These are phyloP conservation scores for Saccharomyces hybrid DNA, from an alignment of 1,139 yeast species.

Conservation along the genomic window DNA sequence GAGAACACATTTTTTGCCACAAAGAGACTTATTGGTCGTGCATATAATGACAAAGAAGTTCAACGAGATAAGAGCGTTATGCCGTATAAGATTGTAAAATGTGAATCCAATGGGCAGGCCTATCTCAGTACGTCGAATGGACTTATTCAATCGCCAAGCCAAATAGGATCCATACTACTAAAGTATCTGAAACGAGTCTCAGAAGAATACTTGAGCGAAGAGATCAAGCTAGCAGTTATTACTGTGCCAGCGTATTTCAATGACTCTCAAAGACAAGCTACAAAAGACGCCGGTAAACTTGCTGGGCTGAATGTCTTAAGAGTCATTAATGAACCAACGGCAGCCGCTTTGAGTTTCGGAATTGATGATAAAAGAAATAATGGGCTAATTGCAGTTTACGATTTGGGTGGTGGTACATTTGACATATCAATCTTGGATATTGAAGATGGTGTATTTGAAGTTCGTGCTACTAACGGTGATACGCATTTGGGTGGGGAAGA, in stretches of 20 bases:
- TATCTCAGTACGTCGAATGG: conserved; percentile 42
- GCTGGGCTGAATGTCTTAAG: conserved; percentile 62
- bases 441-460: conserved; percentile 77
- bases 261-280: conserved; percentile 73
- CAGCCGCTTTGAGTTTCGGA: conserved; percentile 78
- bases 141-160: conserved; percentile 26
- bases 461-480: conserved; percentile 75
- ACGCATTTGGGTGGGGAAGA: conserved; percentile 83
- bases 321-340: conserved; percentile 74
- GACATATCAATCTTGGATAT: conserved; percentile 73
- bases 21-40: conserved; percentile 64
- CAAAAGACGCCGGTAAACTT: conserved; percentile 61
- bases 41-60: conserved; percentile 55
- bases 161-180: conserved; percentile 26
- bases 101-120: conserved; percentile 51
- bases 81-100: conserved; percentile 49
- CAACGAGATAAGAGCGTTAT: conserved; percentile 49
- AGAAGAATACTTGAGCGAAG: conserved; percentile 38
- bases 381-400: conserved; percentile 72
- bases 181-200: conserved; percentile 46
- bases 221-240: conserved; percentile 55
- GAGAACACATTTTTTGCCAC: conserved; percentile 68
- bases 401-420: conserved; percentile 80
- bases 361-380: conserved; percentile 39
- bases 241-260: conserved; percentile 79